Base-by-base conservation (phyloP, 2,329 filamentous ascomycete species). In the Erysiphe pulchra region DNA sequence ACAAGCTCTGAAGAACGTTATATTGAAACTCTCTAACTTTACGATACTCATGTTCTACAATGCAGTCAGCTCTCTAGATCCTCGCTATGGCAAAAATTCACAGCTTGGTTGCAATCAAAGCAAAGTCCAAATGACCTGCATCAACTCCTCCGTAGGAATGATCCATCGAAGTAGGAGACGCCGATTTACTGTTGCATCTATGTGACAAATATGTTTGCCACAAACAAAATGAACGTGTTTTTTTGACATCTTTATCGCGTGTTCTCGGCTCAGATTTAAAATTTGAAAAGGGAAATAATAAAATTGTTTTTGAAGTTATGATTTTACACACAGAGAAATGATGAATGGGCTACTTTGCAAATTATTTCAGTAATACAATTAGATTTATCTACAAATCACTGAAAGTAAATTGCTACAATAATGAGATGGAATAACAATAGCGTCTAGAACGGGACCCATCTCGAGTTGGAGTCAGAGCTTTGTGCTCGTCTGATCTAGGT, bases 391-490 rank as follows among this genome's bases (percentile, higher is more conserved):
- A 16, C 6, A 16, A 10, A 16, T 7, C 13, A 37, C 12, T n/a
- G 13, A 17, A n/a, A n/a, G 12, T 17, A n/a, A 37, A 17, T 10
- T 37, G 34, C 34, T 30, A 5, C 18, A 33, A 24, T 37, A 41
- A 33, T 48, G 44, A 43, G 48, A 46, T 28, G 47, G 50, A 50
- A 48, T 43, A 50, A 49, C 44, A 43, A 43, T 44, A 44, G 43
- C 49, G 51, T 55, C 52, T 47, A 52, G 51, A 50, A 62, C 63
- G 69, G 83, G 82, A 84, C 81, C 80, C 84, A 83, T 84, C 80
- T 74, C 60, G 77, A 72, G 80, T 85, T 84, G 80, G 80, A 67
- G 77, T 92, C 83, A 92, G 84, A 85, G 83, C 68, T 76, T 84
- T 67, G 82, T 69, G 71, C 83, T 87, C 86, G 81, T 87, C 82